Evolutionary conservation across 164 flowering plant genomes (phyloP), one percentile per base, ranked within the genome.

Genomic region (Liriodendron chinense): DNA sequence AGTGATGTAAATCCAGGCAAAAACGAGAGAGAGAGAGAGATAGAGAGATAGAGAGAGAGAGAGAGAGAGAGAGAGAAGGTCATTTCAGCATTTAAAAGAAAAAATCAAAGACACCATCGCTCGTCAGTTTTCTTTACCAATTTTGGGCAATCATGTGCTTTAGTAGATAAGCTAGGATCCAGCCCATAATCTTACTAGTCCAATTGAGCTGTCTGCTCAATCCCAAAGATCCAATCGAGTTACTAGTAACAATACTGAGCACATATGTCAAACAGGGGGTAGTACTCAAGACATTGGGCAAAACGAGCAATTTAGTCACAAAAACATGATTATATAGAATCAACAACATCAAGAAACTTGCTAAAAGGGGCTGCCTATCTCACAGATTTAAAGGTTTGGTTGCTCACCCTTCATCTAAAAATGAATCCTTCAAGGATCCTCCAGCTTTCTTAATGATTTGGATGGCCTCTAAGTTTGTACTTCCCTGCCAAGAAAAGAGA

Each of bases 371-470:
- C 24, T 8, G 66, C 22, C 66, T 57, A 57, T 13, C 43, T 57
- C 66, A 63, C 66, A 63, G 3, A 63, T 22, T 63, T 9, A 63
- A 63, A 63, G 24, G 66, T 20, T 20, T 71, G 18, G 21, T 3
- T 16, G 23, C 90, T 22, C 75, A 94, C 99, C 98, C 99, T 85
- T 96, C 99, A 87, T 96, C 99, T 61, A 96, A 76, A 76, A 96
- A 96, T 13, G 99, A 96, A 80, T 96, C 99, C 69, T 72, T 90
- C 76, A 96, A 78, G 20, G 98, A 94, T 61, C 99, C 99, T 74
- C 99, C 99, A 78, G 98, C 88, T 84, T 96, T 96, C 90, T 96
- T 96, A 68, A 96, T 94, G 78, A 96, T 96, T 81, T 96, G 99
- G 53, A 96, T 94, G 65, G 99, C 62, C 85, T 96, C 99, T 70